Evolutionary conservation across 139 green algal species (phyloP).

Genomic region (Chlamydomonas schloesseri): DNA sequence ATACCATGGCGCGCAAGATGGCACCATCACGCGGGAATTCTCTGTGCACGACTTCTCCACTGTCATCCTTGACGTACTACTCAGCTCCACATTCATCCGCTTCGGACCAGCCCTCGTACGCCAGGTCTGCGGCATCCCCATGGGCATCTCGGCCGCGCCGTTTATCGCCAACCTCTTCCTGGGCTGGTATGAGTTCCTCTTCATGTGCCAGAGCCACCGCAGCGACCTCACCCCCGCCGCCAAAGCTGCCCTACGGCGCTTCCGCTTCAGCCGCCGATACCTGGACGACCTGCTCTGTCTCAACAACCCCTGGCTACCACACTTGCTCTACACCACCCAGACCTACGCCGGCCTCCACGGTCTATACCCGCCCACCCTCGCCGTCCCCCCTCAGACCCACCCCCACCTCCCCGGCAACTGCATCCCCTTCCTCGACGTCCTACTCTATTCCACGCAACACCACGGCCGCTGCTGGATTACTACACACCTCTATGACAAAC

Average conservation of each 20-base stretch:
- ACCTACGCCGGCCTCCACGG: not conserved
- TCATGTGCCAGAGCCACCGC: not conserved
- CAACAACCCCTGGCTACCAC: not conserved
- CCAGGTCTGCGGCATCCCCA: not conserved
- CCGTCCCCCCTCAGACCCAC: not conserved
- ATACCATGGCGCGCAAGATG: not conserved
- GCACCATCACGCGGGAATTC: not conserved
- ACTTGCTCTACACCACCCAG: not conserved
- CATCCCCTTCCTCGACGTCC: not conserved
- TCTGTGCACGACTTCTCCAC: not conserved
- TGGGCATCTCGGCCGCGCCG: not conserved
- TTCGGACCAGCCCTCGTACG: not conserved
- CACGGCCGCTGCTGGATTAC: not conserved
- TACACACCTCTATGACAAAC: not conserved
- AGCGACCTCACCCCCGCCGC: no score
- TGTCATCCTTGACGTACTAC: not conserved
- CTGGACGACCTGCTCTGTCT: not conserved
- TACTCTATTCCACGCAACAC: not conserved
- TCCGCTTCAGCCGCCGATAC: not conserved
- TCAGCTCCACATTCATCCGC: not conserved
- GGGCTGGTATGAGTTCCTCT: not conserved
- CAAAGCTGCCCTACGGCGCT: not conserved
- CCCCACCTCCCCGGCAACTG: not conserved
- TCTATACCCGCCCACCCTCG: not conserved
- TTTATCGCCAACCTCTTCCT: constrained; percentile 25